phyloP scores from a whole-genome alignment of 1,284 basidiomycete species.

The Cystobasidiaceae sp. region DNA sequence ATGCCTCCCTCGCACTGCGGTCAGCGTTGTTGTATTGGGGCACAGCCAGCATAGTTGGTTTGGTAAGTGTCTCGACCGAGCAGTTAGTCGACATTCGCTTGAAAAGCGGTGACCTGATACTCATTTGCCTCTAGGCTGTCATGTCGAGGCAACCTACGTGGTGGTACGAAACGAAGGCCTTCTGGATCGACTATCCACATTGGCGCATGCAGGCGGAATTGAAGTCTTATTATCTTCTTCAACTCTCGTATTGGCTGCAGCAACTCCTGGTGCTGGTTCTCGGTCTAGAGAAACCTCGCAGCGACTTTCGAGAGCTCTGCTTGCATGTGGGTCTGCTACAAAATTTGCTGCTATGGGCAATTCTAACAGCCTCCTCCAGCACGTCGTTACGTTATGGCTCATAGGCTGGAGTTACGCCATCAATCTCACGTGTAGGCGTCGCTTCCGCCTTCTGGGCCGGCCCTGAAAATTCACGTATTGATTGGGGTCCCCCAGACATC shows the following conservation, averaged over 20 bases:
- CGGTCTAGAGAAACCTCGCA: constrained; percentile 83
- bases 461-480: neutral
- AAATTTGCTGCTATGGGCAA: neutral
- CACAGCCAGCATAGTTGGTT: constrained; percentile 65
- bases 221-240: constrained; percentile 82
- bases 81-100: neutral
- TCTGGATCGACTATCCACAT: constrained; percentile 83
- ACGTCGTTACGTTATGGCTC: constrained; percentile 92
- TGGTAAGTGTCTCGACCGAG: constrained; percentile 54
- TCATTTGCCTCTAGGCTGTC: constrained; percentile 56
- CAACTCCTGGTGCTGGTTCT: constrained; percentile 82
- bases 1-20: too few relatives aligned
- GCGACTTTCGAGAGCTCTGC: constrained; percentile 82
- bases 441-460: neutral
- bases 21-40: constrained; percentile 75
- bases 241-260: constrained; percentile 81
- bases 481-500: constrained; percentile 15
- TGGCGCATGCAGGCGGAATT: constrained; percentile 77
- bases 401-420: constrained; percentile 87
- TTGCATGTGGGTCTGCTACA: constrained; percentile 49
- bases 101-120: neutral
- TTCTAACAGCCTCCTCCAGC: constrained; percentile 51
- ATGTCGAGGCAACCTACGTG: constrained; percentile 81
- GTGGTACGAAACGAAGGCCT: constrained; percentile 79
- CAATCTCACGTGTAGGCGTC: constrained; percentile 52